Evolutionary conservation across 495 filamentous ascomycete genomes (phyloP), one percentile per base, ranked within the genome.

Genomic region (Polyplosphaeria fusca): DNA sequence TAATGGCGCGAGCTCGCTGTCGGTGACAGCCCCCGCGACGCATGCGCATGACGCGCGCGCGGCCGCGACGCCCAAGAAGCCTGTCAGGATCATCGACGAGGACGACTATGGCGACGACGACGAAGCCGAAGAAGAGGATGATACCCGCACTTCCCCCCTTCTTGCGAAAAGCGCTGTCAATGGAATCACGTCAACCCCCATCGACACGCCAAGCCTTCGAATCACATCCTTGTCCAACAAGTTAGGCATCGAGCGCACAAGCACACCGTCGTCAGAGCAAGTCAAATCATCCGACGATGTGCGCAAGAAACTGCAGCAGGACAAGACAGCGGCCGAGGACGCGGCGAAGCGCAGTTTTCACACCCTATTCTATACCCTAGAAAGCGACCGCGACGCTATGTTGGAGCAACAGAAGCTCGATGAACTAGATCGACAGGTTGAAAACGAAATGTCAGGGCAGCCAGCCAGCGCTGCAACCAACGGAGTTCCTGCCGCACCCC

Each of bases 381-480:
- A 99, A 69, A 91, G 89, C 68, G 93, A 99, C 70, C 81, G 87
- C 24, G 88, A 91, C 67, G 91, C 93, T 37, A 96, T 97, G 94
- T 70, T 96, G 57, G 93, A 99, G 69, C 94, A 99, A 71, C 89
- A 96, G 71, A 89, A 90, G 68, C 80, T 99, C 39, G 94, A 97
- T 59, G 93, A 97, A 67, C 89, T 92, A 1, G 93, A 99, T 67
- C 86, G 91, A 66, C 91, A 95, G 69, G 86, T 96, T 12, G 91
- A 97, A 69, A 89, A 90, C 16, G 93, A 99, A 71, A 90, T 93
- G 77, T 82, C 78, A 13, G 87, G 89, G 46, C 84, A 87, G 63
- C 76, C 80, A 43, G 64, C 63, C 48, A 74, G 67, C 55, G 74
- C 76, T 39, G 74, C 73, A 13, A 75, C 73, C 23, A 78, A 76